Percentiles rank a stretch among this genome's conserved stretches.
Conservation (phyloP, 192 early-diverging fungal genomes). For the Pilobolus umbonatus region DNA sequence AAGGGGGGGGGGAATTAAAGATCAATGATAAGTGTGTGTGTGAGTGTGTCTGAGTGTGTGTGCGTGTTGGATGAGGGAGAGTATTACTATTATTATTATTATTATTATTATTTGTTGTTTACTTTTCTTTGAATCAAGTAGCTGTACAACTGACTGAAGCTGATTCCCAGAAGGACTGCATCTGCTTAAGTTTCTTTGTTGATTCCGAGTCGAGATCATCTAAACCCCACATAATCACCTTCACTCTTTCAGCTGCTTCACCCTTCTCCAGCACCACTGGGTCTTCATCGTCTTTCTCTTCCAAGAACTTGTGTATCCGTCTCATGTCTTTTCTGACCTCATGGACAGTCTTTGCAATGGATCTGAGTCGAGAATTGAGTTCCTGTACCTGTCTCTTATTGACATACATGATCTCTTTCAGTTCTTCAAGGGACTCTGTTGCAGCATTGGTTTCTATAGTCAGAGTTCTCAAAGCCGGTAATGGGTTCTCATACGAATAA, state of each 20-base stretch:
- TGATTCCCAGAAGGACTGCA: conserved; percentile 33
- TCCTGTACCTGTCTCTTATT: conserved; percentile 37
- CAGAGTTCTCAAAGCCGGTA: conserved; percentile 26
- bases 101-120: conserved; percentile 1
- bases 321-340: conserved; percentile 36
- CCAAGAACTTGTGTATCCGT: conserved; percentile 30
- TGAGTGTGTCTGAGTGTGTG: no score
- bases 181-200: conserved; percentile 30
- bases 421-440: conserved; percentile 32
- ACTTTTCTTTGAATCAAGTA: neutral
- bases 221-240: conserved; percentile 40
- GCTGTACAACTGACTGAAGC: neutral
- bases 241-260: conserved; percentile 31
- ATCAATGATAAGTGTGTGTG: no score
- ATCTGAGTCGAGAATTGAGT: conserved; percentile 28
- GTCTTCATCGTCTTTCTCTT: conserved; percentile 35
- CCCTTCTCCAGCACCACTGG: conserved; percentile 32
- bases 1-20: no score
- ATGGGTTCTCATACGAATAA: conserved; percentile 27
- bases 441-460: conserved; percentile 22
- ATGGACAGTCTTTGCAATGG: conserved; percentile 37
- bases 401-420: conserved; percentile 39
- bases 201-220: conserved; percentile 32
- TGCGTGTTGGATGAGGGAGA: no score
- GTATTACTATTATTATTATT: neutral